Base-by-base conservation (phyloP, 2,329 filamentous ascomycete species). In the Sarocladium oryzae region DNA sequence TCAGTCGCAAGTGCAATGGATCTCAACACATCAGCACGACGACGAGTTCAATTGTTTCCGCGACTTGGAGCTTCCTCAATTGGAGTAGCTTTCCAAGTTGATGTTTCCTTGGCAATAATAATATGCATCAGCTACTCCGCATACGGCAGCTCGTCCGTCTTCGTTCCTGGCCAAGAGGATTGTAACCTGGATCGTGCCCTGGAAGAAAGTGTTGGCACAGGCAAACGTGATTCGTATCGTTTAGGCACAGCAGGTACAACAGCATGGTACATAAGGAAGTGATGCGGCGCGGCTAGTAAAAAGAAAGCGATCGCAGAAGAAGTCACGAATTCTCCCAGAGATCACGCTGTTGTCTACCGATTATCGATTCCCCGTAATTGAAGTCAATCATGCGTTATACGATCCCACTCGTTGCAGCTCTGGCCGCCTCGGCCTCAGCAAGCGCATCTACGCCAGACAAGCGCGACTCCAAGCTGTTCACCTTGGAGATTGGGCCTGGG, bases 401-500 rank as follows among this genome's bases (percentile, higher is more conserved):
- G 21, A 36, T 48, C 10, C 36, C 52, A n/a, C 38, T 60, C 18
- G 43, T 59, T 33, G 55, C 58, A 30, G 57, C 56, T 18, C 49
- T 60, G 10, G 57, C 56, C 18, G 55, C 52, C 7, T 49, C 52
- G 23, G 49, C 52, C 8, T 54, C 53, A 26, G 51, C 56, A 10
- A 54, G 52, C 10, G 49, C 53, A 11, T 50, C 57, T 1, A 28
- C 49, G 2, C 41, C 53, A 10, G 50, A 36, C 35, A 26, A 32
- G 13, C 36, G 40, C 10, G 37, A 51, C 20, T 50, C 53, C 38
- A 56, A 55, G 49, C 26, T 60, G 23, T 60, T 50, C 52, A 58
- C 56, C 2, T 55, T 60, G 9, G 58, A 60, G 51, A 51, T 48
- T 7, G 56, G 55, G 2, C 57, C 57, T 1, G 58, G 58, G 16